These are phyloP conservation scores for Fusarium xyrophilum DNA, from an alignment of 2,329 filamentous ascomycete species.

Conservation along the genomic window DNA sequence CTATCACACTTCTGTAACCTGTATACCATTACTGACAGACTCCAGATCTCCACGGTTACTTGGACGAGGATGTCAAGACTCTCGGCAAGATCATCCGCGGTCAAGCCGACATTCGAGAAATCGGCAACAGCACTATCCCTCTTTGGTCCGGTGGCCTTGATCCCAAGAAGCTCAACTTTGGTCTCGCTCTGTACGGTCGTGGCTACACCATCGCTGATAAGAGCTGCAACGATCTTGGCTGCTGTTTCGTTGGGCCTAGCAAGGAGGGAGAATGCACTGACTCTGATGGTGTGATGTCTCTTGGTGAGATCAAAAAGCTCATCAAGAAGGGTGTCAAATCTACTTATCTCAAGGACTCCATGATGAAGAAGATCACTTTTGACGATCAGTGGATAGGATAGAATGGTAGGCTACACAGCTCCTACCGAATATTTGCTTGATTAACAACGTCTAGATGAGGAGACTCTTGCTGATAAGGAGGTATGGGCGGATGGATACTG, in stretches of 20 bases:
- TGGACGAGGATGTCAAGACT: conserved; percentile 47
- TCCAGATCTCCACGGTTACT: conserved; percentile 49
- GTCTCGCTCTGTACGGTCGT: conserved; percentile 56
- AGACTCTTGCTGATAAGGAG: conserved; percentile 34
- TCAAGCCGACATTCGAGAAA: conserved; percentile 54
- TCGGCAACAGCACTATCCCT: conserved; percentile 46
- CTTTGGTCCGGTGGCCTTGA: conserved; percentile 52
- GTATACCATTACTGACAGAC: accelerated
- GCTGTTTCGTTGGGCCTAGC: conserved; percentile 37
- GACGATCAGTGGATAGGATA: conserved; percentile 40
- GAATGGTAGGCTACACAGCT: conserved; percentile 5
- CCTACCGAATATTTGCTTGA: accelerated
- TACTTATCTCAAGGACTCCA: background rate
- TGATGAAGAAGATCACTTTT: conserved; percentile 32
- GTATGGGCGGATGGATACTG: conserved; percentile 16
- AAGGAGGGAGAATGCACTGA: conserved; percentile 43
- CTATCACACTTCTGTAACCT: accelerated
- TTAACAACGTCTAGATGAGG: conserved; percentile 12
- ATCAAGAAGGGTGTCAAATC: conserved; percentile 38
- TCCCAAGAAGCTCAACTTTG: conserved; percentile 54
- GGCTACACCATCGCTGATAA: conserved; percentile 48
- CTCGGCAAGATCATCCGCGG: conserved; percentile 45
- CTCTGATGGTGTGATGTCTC: conserved; percentile 42
- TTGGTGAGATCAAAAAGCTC: conserved; percentile 42
- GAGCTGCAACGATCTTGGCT: conserved; percentile 38